These are phyloP conservation scores for Syzygium syzygioides DNA, from an alignment of 441 rosid species.

Conservation along the genomic window DNA sequence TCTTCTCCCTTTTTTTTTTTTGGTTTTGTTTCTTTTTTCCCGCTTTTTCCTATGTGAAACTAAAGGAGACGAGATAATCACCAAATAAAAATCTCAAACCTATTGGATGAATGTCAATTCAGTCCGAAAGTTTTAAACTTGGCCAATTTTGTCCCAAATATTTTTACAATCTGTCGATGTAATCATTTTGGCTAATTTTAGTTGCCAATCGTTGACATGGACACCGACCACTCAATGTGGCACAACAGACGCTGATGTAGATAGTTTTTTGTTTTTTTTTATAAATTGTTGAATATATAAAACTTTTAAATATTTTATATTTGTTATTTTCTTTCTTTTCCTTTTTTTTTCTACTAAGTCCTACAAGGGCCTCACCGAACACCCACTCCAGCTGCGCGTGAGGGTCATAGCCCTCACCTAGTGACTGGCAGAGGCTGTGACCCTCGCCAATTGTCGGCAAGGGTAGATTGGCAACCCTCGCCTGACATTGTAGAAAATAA, in stretches of 20 bases:
- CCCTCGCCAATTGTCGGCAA: too few species aligned
- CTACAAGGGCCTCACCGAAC: background rate
- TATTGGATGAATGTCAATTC: background rate
- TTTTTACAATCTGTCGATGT: background rate
- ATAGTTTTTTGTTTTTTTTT: background rate
- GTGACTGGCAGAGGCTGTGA: too few species aligned
- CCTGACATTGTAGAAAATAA: too few species aligned
- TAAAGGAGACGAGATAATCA: background rate
- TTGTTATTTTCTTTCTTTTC: too few species aligned
- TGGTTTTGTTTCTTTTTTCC: background rate
- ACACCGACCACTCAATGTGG: rapidly evolving
- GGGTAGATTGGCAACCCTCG: rapidly evolving
- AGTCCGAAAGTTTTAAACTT: background rate
- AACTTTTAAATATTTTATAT: rapidly evolving
- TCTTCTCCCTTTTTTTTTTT: background rate
- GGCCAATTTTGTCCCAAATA: background rate
- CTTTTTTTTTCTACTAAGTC: background rate
- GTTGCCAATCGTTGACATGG: background rate
- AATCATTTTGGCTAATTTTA: background rate
- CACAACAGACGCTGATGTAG: rapidly evolving
- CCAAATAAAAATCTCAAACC: background rate
- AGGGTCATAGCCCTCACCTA: background rate
- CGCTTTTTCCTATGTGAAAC: background rate
- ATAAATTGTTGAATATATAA: too few species aligned
- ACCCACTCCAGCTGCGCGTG: background rate